phyloP scores from a whole-genome alignment of 352 stramenopile genomes.

The Phytophthora podocarpi region DNA sequence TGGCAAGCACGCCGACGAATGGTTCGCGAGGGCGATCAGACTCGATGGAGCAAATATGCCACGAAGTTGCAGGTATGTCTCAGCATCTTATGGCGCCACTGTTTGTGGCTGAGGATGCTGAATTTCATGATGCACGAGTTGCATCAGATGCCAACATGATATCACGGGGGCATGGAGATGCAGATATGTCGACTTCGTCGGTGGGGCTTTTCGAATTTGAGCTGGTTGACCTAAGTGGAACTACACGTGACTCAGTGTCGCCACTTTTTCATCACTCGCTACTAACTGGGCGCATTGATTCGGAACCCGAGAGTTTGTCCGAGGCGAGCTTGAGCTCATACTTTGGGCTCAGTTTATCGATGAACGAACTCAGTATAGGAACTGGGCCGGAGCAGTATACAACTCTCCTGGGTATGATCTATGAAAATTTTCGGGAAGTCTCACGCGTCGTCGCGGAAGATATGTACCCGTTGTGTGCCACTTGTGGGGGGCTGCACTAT shows the following conservation, averaged over 20 bases:
- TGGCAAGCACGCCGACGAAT: conserved; percentile 40
- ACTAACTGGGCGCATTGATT: conserved; percentile 78
- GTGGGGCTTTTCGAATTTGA: conserved; percentile 85
- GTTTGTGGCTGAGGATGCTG: conserved; percentile 81
- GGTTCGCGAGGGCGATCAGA: conserved; percentile 32
- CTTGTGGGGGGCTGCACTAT: conserved; percentile 73
- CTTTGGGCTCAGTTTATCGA: conserved; percentile 60
- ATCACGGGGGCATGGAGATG: conserved; percentile 24
- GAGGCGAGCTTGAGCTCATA: conserved; percentile 70
- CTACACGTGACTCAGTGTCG: conserved; percentile 52
- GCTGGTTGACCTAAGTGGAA: conserved; percentile 79
- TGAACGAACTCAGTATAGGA: conserved; percentile 84
- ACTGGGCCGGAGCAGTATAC: conserved; percentile 67
- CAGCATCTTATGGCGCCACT: conserved; percentile 77
- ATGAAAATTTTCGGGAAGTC: conserved; percentile 88
- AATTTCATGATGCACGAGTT: conserved; percentile 83
- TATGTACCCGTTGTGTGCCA: conserved; percentile 69
- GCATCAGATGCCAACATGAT: conserved; percentile 39
- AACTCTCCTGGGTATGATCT: conserved; percentile 80
- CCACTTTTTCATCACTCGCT: conserved; percentile 85
- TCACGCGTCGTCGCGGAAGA: conserved; percentile 81
- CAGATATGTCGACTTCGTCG: conserved; percentile 65
- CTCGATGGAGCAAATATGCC: conserved; percentile 64
- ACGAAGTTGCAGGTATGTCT: conserved; percentile 73
- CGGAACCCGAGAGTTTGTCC: conserved; percentile 67